Conservation (phyloP, 495 filamentous ascomycete species). For the Neurospora discreta region DNA sequence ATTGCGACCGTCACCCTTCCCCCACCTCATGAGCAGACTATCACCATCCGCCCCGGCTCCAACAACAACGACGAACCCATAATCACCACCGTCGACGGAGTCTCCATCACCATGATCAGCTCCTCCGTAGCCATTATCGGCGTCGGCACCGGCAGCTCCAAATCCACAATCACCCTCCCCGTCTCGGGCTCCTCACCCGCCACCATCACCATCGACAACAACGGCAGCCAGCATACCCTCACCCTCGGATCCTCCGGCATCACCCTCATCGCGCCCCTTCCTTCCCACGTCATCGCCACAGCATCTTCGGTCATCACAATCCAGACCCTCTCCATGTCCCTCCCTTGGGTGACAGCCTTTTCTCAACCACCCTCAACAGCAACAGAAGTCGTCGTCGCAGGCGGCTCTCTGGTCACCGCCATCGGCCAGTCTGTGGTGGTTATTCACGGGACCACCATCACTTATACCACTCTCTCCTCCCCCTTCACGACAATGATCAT, state of each 20-base stretch:
- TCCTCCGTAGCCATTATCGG: constrained; percentile 31
- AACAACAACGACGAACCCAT: constrained; percentile 25
- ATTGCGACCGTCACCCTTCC: constrained; percentile 5
- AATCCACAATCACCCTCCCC: constrained; percentile 26
- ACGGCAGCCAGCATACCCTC: background rate
- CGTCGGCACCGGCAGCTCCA: constrained; percentile 25
- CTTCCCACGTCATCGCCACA: background rate
- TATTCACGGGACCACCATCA: constrained; percentile 33
- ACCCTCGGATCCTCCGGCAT: background rate
- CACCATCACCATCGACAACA: background rate
- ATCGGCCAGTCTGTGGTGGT: constrained; percentile 33
- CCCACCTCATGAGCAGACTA: constrained; percentile 29
- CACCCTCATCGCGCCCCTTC: background rate
- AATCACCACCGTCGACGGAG: constrained; percentile 33
- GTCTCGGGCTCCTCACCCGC: constrained; percentile 21
- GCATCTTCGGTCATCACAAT: background rate
- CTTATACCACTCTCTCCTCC: constrained; percentile 18
- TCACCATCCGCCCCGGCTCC: constrained; percentile 36
- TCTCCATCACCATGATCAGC: constrained; percentile 36
- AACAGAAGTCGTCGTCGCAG: constrained; percentile 30
- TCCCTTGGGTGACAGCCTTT: background rate
- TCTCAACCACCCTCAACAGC: background rate
- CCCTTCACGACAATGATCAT: constrained; percentile 23
- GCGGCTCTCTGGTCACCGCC: constrained; percentile 34
- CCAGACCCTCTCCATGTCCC: background rate